Evolutionary conservation across 2,329 filamentous ascomycete genomes (phyloP), one percentile per base, ranked within the genome.

Genomic region (Phaeomoniella chlamydospora): DNA sequence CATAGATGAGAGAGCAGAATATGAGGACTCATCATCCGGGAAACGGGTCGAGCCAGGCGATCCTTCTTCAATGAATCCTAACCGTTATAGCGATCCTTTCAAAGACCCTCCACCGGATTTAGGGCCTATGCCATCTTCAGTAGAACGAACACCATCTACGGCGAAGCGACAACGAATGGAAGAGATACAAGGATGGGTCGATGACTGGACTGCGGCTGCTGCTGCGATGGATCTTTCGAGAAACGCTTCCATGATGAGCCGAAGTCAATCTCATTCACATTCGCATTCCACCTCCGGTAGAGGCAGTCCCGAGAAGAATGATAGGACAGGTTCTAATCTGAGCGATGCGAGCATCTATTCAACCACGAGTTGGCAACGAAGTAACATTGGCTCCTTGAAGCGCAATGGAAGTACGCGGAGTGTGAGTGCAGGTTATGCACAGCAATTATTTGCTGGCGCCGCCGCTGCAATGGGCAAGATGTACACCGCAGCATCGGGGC

Each of bases 1-100:
- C 0, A 79, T 79, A 32, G 72, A 75, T 26, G 71, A 75, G 48
- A 56, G 66, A 10, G 74, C 77, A 42, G 69, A 74, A 35, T 69
- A 72, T 39, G 59, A 60, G 1, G 34, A 42, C 16, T 32, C 34
- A 38, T 39, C 33, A 40, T 40, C n/a, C 37, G 41, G 40, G 40
- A 43, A 30, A 42, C 33, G 30, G 41, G 15, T 15, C 6, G 15
- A 12, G 31, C 38, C 11, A 13, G 17, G n/a, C 6, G 22, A n/a
- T 9, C 6, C 9, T n/a, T 26, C 22, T 26, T 6, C 9, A 9
- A 6, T n/a, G n/a, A n/a, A 9, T 26, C 22, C 22, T 4, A 34
- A 18, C 32, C 12, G 9, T 12, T 17, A 5, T 17, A 46, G 42
- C 29, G 40, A 48, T 35, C 46, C 46, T 11, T 45, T 49, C 35